phyloP scores from a whole-genome alignment of 2,329 filamentous ascomycete genomes.

The Alternaria gansuensis region DNA sequence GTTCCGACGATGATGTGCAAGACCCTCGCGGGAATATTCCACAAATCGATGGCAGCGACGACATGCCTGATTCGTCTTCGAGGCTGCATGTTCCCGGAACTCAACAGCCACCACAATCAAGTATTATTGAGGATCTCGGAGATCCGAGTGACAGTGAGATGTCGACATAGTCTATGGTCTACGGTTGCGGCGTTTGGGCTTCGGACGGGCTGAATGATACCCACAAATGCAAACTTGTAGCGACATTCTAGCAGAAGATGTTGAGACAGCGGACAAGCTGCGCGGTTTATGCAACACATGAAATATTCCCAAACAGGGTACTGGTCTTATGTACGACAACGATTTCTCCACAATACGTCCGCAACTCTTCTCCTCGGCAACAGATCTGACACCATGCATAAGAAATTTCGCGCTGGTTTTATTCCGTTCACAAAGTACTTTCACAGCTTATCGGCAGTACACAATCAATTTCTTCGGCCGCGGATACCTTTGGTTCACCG shows the following conservation, averaged over 20 bases:
- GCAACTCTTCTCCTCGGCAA: constrained; percentile 7
- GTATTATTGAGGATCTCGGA: constrained; percentile 34
- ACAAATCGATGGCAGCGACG: constrained; percentile 9
- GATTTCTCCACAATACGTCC: constrained; percentile 6
- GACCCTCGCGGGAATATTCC: constrained; percentile 10
- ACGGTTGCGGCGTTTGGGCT: constrained; percentile 3
- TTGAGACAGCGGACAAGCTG: constrained; percentile 7
- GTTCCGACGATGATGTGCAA: constrained; percentile 39
- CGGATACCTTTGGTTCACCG: constrained; percentile 21
- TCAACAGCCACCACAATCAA: constrained; percentile 29
- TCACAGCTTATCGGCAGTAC: constrained; percentile 15
- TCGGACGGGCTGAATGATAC: constrained; percentile 14
- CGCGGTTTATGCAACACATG: constrained; percentile 2
- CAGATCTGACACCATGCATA: background rate
- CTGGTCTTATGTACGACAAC: constrained; percentile 2
- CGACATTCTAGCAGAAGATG: background rate
- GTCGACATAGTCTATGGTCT: constrained; percentile 5
- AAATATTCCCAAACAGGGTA: constrained; percentile 2
- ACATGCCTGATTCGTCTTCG: constrained; percentile 2
- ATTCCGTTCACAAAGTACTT: constrained; percentile 2
- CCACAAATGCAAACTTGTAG: background rate
- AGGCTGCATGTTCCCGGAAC: constrained; percentile 14
- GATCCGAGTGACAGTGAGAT: constrained; percentile 26
- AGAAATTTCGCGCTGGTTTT: constrained; percentile 5
- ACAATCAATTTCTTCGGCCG: constrained; percentile 24